Evolutionary conservation across 1,284 basidiomycete species (phyloP).

Genomic region (Athelia psychrophila): DNA sequence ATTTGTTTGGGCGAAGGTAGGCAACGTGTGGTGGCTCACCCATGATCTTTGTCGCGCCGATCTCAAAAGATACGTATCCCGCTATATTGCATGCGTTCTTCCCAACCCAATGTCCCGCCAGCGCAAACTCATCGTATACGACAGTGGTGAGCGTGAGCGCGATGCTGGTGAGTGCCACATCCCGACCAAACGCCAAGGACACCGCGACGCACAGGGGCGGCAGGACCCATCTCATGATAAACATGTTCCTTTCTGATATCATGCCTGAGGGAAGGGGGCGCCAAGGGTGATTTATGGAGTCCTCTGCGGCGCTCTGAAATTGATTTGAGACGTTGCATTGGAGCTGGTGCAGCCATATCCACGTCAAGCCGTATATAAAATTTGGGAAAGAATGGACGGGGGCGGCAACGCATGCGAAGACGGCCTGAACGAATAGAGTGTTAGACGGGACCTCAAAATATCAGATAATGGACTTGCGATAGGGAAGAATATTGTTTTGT

Average conservation of each 20-base stretch:
- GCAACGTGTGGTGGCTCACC: slow-evolving; percentile 15
- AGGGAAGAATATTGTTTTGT: too few relatives aligned
- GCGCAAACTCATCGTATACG: slow-evolving; percentile 18
- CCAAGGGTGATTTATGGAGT: slow-evolving; percentile 29
- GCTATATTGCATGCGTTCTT: slow-evolving; percentile 26
- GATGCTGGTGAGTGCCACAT: slow-evolving; percentile 16
- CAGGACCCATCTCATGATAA: slow-evolving; percentile 33
- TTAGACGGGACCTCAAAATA: neutral
- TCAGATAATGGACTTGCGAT: neutral
- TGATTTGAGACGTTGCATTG: slow-evolving; percentile 37
- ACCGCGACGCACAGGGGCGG: slow-evolving; percentile 26
- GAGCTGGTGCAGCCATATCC: slow-evolving; percentile 35
- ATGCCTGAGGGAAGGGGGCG: slow-evolving; percentile 31
- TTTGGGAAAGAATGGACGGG: neutral
- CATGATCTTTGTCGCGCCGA: slow-evolving; percentile 28
- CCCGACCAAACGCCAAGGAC: slow-evolving; percentile 17
- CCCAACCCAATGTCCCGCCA: slow-evolving; percentile 6
- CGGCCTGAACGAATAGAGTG: neutral
- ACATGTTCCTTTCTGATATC: slow-evolving; percentile 23
- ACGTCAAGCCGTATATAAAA: slow-evolving; percentile 19
- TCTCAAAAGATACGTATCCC: slow-evolving; percentile 29
- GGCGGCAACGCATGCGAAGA: neutral
- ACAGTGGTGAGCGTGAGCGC: slow-evolving; percentile 15
- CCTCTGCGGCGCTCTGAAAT: slow-evolving; percentile 26
- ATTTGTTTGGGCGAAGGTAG: neutral